Evolutionary conservation across 306 rosid genomes (phyloP).

Genomic region (Carpinus fangiana): DNA sequence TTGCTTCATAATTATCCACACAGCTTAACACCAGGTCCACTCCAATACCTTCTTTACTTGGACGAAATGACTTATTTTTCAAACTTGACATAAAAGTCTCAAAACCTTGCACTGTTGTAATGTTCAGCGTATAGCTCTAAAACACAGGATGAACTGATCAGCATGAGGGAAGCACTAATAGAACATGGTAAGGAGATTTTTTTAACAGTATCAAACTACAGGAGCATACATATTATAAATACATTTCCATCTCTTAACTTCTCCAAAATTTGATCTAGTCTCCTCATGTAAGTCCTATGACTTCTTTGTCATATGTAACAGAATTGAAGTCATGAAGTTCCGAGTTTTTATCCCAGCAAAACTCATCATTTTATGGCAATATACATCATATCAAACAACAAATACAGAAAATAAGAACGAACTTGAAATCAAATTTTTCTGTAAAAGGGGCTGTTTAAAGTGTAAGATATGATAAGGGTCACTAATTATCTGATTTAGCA

Average conservation of each 20-base stretch:
- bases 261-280: constrained; percentile 1
- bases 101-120: constrained; percentile 89
- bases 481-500: neutral
- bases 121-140: constrained; percentile 90
- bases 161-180: constrained; percentile 13
- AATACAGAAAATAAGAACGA: neutral
- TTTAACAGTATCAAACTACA: neutral
- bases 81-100: constrained; percentile 78
- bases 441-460: neutral
- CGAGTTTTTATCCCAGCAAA: neutral
- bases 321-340: neutral
- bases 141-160: constrained; percentile 37
- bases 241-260: neutral
- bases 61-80: constrained; percentile 72
- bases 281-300: neutral
- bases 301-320: neutral
- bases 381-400: neutral
- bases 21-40: constrained; percentile 95
- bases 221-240: neutral
- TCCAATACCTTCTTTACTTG: constrained; percentile 72
- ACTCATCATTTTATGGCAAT: neutral
- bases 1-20: constrained; percentile 98
- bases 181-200: neutral
- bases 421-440: neutral
- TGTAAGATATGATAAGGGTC: neutral